Evolutionary conservation across 495 filamentous ascomycete species (phyloP).

Genomic region (Aspergillus asperescens): DNA sequence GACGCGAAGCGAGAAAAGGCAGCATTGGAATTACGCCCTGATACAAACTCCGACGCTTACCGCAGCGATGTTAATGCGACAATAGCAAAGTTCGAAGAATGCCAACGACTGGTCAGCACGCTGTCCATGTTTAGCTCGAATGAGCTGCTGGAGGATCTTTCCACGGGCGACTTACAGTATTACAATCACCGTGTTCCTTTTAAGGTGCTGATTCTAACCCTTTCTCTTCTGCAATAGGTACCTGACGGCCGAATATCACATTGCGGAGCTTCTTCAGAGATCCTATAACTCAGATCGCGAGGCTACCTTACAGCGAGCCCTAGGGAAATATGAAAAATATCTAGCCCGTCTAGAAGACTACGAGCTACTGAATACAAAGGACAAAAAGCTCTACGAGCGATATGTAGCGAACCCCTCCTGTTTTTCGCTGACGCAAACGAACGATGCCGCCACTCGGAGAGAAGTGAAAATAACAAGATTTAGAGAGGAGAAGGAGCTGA

Average conservation of each 20-base stretch:
- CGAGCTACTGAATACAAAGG: slow-evolving; percentile 57
- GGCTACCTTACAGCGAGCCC: slow-evolving; percentile 53
- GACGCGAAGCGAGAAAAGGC: slow-evolving; percentile 53
- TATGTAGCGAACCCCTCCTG: slow-evolving; percentile 60
- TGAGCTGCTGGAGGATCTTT: slow-evolving; percentile 81
- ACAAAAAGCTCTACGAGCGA: slow-evolving; percentile 65
- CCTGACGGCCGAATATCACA: slow-evolving; percentile 59
- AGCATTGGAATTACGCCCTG: slow-evolving; percentile 42
- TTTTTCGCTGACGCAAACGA: slow-evolving; percentile 64
- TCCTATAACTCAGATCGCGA: slow-evolving; percentile 55
- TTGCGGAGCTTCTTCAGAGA: slow-evolving; percentile 62
- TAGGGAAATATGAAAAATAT: slow-evolving; percentile 68
- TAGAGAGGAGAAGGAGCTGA: slow-evolving; percentile 79
- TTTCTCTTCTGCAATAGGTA: slow-evolving; percentile 44
- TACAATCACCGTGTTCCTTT: not conserved
- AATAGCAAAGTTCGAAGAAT: slow-evolving; percentile 66
- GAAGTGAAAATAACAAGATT: slow-evolving; percentile 83
- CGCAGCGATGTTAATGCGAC: slow-evolving; percentile 60
- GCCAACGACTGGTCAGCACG: slow-evolving; percentile 59
- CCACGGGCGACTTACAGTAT: slow-evolving; percentile 76
- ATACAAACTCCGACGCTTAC: slow-evolving; percentile 56
- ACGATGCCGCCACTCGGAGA: slow-evolving; percentile 67
- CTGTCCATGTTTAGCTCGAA: slow-evolving; percentile 85
- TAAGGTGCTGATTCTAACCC: not conserved
- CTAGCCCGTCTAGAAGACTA: slow-evolving; percentile 73